A percentile compares a stretch with the other conserved stretches of the same genome.
These are phyloP conservation scores for Cordyceps fumosorosea DNA, from an alignment of 2,329 filamentous ascomycete species.

Conservation along the genomic window DNA sequence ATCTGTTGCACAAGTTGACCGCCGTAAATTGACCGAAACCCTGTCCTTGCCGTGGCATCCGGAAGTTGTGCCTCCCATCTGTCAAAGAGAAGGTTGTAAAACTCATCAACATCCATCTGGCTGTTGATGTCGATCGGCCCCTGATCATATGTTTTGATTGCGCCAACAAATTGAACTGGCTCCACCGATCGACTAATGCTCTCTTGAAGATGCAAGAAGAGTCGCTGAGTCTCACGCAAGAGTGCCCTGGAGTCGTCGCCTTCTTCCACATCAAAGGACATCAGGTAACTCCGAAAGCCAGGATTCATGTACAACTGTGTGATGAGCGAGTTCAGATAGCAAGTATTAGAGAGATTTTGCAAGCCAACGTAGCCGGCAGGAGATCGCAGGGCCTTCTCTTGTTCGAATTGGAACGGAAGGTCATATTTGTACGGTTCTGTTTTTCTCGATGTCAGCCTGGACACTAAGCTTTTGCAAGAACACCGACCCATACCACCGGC, in stretches of 20 bases:
- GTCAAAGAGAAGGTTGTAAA: constrained; percentile 90
- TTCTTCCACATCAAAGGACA: constrained; percentile 54
- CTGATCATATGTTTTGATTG: constrained; percentile 78
- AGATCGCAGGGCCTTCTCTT: constrained; percentile 62
- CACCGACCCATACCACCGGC: constrained; percentile 30
- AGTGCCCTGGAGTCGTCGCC: constrained; percentile 54
- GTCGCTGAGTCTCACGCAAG: constrained; percentile 67
- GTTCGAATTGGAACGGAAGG: constrained; percentile 55
- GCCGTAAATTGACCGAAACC: constrained; percentile 78
- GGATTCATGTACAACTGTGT: constrained; percentile 96
- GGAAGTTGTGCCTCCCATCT: constrained; percentile 79
- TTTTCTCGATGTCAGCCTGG: constrained; percentile 22
- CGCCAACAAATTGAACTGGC: constrained; percentile 63
- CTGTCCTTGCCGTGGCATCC: constrained; percentile 58
- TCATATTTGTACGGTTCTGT: constrained; percentile 54
- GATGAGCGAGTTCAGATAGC: constrained; percentile 91
- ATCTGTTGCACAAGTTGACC: constrained; percentile 91
- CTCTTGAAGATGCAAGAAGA: constrained; percentile 84
- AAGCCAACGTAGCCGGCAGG: constrained; percentile 80
- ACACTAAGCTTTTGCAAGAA: constrained; percentile 38
- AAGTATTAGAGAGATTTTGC: constrained; percentile 90
- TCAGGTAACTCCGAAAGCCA: constrained; percentile 77
- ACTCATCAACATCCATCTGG: constrained; percentile 98
- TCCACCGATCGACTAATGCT: constrained; percentile 68
- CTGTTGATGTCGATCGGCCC: constrained; percentile 75